Base-by-base conservation (phyloP, 1,284 basidiomycete species). In the Xerocomus alliaceus region DNA sequence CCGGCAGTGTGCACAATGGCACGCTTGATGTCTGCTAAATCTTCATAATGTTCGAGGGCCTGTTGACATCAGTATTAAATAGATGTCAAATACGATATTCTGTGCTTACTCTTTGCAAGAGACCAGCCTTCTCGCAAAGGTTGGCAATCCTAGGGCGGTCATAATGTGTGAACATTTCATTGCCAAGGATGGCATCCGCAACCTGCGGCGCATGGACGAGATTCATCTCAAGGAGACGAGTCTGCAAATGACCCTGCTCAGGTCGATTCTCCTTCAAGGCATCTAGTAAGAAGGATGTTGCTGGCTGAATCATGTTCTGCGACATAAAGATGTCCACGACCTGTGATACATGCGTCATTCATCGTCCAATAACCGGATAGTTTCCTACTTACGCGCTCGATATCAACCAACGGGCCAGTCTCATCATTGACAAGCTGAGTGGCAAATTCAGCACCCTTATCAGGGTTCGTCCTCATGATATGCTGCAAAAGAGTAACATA, bases 221-320 rank as follows among this genome's bases (percentile, higher is more conserved):
- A 81, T 99, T 99, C 92, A 99, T 98, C 81, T 99, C 97, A 54
- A 99, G 84, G 26, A 99, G 85, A 67, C 96, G 91, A 2, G 97
- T 99, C 80, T 99, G 97, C 17, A 99, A 82, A 69, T 92, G 95
- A 1, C 90, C 97, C 75, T 99, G 97, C 79, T 99, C 97, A 0
- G 96, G 94, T 79, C 93, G 94, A 84, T 99, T 99, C 68, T 99
- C 97, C 83, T 99, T 99, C 71, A 99, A 85, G n/a, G 96, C 97
- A 76, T 99, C 97, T 60, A 99, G 83, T 52, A 99, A 83, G 90
- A 99, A 99, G 5, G 94, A 97, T 0, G 97, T 99, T 20, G 97
- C 97, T 52, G 97, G 97, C 79, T 99, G 97, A 64, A 99, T 96
- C 94, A 99, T 95, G 82, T 98, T 99, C 77, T 98, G 97, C 4